Conservation (phyloP, 192 early-diverging fungal genomes). For the Backusella mclennaniae region DNA sequence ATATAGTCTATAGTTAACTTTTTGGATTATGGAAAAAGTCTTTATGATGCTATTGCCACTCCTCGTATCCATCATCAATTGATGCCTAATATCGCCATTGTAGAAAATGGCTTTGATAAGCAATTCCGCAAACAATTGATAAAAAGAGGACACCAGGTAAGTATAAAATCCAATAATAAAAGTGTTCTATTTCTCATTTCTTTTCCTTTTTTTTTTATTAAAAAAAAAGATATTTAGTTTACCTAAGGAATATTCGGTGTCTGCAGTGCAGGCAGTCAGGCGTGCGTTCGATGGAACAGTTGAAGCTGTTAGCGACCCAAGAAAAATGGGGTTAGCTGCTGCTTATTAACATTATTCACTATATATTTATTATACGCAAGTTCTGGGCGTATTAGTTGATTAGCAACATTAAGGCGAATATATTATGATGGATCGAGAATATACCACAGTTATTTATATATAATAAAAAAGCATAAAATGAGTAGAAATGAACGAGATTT, state of each 20-base stretch:
- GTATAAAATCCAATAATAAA: neutral
- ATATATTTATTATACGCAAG: neutral
- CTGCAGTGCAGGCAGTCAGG: slow-evolving; percentile 30
- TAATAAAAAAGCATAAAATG: no score
- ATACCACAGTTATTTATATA: no score
- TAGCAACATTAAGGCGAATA: no score
- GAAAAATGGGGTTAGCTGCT: slow-evolving; percentile 29
- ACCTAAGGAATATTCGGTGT: slow-evolving; percentile 7
- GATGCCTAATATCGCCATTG: slow-evolving; percentile 67
- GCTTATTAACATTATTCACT: slow-evolving; percentile 17
- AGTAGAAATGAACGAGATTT: neutral
- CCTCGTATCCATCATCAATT: slow-evolving; percentile 92
- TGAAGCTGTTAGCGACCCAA: slow-evolving; percentile 27
- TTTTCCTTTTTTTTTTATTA: neutral
- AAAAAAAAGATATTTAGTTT: neutral
- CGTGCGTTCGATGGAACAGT: slow-evolving; percentile 21
- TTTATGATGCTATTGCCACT: slow-evolving; percentile 65
- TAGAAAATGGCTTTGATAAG: slow-evolving; percentile 45
- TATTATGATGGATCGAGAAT: no score
- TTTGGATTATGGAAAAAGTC: slow-evolving; percentile 66
- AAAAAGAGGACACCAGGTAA: slow-evolving; percentile 36
- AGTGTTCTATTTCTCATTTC: neutral
- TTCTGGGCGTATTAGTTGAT: no score
- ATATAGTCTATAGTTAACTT: slow-evolving; percentile 70
- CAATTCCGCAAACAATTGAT: slow-evolving; percentile 23